Evolutionary conservation across 177 flowering plant species (phyloP), one percentile per base, ranked within the genome.

Genomic region (Vitis hybrid): DNA sequence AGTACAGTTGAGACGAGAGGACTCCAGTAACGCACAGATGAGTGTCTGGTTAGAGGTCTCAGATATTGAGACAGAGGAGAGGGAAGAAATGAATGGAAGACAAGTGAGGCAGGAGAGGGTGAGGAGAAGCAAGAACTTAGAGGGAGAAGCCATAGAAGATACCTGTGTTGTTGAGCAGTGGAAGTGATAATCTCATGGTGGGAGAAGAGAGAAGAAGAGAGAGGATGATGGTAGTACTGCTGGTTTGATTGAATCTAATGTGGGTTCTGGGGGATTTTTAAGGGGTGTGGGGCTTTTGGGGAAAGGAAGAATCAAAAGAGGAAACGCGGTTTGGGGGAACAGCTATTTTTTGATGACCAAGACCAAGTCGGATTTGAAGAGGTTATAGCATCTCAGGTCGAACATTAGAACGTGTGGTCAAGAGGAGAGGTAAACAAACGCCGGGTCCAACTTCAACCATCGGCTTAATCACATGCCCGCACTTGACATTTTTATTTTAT

Each of bases 11-110:
- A 87, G 76, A 38, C 19, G 50, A 14, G 84, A 60, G 3, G 63
- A 57, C 12, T 73, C 74, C 1, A 71, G 20, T 2, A 89, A 66
- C 14, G 92, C 91, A 73, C 95, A 91, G 2, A 89, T 67, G 1
- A 88, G 1, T 1, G 86, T 83, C 22, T 68, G 79, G 64, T 84
- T 84, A 0, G 80, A 47, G 38, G 81, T 82, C 61, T 82, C 78
- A 10, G 95, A 85, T 8, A 93, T 85, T 1, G 96, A 68, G 0
- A 93, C 53, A 1, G 94, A 84, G 24, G 93, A 81, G 68, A 88
- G 81, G 13, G 87, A 79, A n/a, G 20, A 53, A 44, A 61, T 61
- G 50, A 64, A 61, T 11, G 67, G 75, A 57, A 70, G 17, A 53
- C 49, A 58, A 65, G 70, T 62, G 55, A 70, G 8, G 11, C 65